Conservation (phyloP, 371 early-diverging fungal species). For the Mucor ambiguus region DNA sequence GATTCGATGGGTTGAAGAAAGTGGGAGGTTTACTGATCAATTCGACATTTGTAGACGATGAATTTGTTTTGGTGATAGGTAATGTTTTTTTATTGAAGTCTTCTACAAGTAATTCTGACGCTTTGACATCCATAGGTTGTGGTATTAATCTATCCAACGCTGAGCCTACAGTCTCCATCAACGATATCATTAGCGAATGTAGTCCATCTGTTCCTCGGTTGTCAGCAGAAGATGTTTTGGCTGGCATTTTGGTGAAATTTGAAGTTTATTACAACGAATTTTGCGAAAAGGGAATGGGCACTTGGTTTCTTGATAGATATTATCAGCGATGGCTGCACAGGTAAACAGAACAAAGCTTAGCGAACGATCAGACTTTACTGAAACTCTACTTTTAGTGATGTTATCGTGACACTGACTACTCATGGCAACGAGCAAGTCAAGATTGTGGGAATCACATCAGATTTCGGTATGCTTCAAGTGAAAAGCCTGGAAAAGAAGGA, state of each 20-base stretch:
- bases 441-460: constrained; percentile 78
- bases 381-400: constrained; percentile 37
- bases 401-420: constrained; percentile 71
- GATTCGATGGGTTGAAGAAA: constrained; percentile 56
- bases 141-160: constrained; percentile 86
- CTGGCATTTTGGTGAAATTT: constrained; percentile 73
- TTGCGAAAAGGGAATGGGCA: constrained; percentile 66
- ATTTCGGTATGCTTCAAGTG: constrained; percentile 79
- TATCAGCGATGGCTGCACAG: constrained; percentile 88
- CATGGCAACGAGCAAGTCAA: constrained; percentile 59
- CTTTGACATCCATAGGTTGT: constrained; percentile 54
- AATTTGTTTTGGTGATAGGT: constrained; percentile 85
- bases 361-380: background rate
- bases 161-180: constrained; percentile 83
- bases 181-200: constrained; percentile 73
- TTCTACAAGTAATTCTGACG: background rate
- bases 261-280: constrained; percentile 75
- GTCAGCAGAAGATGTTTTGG: constrained; percentile 74
- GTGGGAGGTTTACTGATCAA: constrained; percentile 90
- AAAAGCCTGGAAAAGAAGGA: constrained; percentile 57
- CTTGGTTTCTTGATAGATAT: constrained; percentile 73
- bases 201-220: constrained; percentile 36
- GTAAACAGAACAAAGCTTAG: constrained; percentile 27
- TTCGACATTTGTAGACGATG: constrained; percentile 68
- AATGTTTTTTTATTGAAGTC: constrained; percentile 3